Conservation (phyloP, 495 filamentous ascomycete species). For the Talaromyces borbonicus region DNA sequence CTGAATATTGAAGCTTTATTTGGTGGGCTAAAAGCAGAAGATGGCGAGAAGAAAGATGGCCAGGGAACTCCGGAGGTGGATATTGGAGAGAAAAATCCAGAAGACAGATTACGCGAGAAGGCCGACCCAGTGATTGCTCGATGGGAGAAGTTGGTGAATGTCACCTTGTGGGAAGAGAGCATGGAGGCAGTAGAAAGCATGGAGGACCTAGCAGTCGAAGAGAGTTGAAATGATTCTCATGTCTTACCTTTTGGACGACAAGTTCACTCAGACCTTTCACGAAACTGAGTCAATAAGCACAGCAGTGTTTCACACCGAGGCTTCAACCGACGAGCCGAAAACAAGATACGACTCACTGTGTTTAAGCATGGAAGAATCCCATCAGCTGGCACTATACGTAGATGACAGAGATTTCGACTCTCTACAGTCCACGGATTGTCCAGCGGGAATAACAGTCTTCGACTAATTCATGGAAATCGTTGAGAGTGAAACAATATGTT, state of each 20-base stretch:
- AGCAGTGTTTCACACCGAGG: too few species aligned
- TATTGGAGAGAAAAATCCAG: slow-evolving; percentile 18
- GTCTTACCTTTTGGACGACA: background rate
- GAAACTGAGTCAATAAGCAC: too few species aligned
- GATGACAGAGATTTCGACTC: too few species aligned
- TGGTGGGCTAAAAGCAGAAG: slow-evolving; percentile 45
- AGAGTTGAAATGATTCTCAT: slow-evolving; percentile 9
- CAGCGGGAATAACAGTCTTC: too few species aligned
- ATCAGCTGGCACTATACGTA: too few species aligned
- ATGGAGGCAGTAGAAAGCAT: slow-evolving; percentile 31
- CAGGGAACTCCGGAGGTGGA: background rate
- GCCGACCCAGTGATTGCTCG: slow-evolving; percentile 32
- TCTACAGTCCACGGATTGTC: too few species aligned
- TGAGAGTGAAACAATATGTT: too few species aligned
- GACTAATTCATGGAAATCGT: too few species aligned
- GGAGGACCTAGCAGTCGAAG: slow-evolving; percentile 14
- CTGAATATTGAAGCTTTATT: slow-evolving; percentile 55
- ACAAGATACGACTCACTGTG: too few species aligned
- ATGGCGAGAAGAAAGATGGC: slow-evolving; percentile 15
- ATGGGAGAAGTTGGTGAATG: slow-evolving; percentile 40
- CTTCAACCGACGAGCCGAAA: too few species aligned
- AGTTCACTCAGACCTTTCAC: too few species aligned
- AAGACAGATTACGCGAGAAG: slow-evolving; percentile 16
- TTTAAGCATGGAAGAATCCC: too few species aligned
- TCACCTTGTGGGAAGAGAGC: slow-evolving; percentile 35